Percentiles rank a stretch among this genome's conserved stretches.
These are phyloP conservation scores for Macrophomina phaseolina DNA, from an alignment of 2,329 filamentous ascomycete genomes.

Conservation along the genomic window DNA sequence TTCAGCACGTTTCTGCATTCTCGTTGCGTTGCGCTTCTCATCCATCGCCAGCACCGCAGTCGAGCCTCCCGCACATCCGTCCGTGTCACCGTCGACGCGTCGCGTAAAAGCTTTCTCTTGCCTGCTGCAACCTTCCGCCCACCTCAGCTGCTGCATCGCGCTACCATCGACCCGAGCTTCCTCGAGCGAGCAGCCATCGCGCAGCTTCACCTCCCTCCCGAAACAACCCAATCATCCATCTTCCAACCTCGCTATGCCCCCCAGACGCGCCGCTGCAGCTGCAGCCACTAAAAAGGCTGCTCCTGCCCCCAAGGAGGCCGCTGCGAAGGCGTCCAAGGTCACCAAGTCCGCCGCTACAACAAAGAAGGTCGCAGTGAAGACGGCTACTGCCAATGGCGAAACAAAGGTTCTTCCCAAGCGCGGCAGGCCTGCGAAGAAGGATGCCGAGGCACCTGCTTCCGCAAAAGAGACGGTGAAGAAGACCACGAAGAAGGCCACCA, in stretches of 20 bases:
- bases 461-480: constrained; percentile 4
- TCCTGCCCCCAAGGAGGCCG: constrained; percentile 38
- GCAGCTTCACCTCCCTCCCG: background rate
- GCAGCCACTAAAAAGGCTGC: constrained; percentile 28
- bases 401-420: constrained; percentile 26
- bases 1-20: constrained; percentile 2
- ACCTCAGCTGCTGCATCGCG: constrained; percentile 21
- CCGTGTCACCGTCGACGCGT: background rate
- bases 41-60: background rate
- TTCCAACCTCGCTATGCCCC: constrained; percentile 7
- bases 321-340: constrained; percentile 35
- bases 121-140: constrained; percentile 19
- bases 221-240: background rate
- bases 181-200: constrained; percentile 5
- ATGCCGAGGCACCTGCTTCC: constrained; percentile 5
- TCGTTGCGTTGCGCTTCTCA: background rate
- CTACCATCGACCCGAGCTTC: constrained; percentile 21
- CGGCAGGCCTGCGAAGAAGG: constrained; percentile 23
- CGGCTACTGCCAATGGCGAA: constrained; percentile 39
- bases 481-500: constrained; percentile 8
- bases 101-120: background rate
- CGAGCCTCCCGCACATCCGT: background rate
- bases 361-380: constrained; percentile 35
- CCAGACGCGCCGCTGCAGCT: constrained; percentile 24
- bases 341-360: constrained; percentile 28